phyloP scores from a whole-genome alignment of 2,329 filamentous ascomycete genomes.

The Dactylonectria macrodidyma region DNA sequence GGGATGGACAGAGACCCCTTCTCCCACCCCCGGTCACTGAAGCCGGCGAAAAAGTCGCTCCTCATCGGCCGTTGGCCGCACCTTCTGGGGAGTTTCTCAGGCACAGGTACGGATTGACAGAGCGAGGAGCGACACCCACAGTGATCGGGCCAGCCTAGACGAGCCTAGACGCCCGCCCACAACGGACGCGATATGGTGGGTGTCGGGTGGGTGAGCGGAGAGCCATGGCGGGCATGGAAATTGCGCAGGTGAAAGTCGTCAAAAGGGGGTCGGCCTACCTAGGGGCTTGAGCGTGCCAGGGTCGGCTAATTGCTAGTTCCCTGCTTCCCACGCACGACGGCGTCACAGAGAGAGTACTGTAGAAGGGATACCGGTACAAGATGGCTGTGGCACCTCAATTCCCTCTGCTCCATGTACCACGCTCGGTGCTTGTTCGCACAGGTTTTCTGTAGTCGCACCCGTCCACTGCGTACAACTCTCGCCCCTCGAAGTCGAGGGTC shows the following conservation, averaged over 20 bases:
- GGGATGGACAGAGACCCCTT: conserved; percentile 32
- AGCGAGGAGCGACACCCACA: conserved; percentile 10
- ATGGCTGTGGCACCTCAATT: neutral
- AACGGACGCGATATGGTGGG: conserved; percentile 33
- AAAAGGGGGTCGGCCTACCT: conserved; percentile 32
- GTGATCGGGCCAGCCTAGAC: conserved; percentile 9
- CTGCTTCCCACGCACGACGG: conserved; percentile 16
- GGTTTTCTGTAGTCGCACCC: neutral
- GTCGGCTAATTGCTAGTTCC: conserved; percentile 44
- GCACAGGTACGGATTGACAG: conserved; percentile 28
- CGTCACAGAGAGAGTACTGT: conserved; percentile 38
- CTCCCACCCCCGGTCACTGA: conserved; percentile 29
- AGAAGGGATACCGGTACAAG: conserved; percentile 8
- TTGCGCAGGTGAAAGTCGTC: conserved; percentile 36
- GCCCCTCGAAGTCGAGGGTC: conserved; percentile 29
- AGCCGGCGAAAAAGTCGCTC: conserved; percentile 22
- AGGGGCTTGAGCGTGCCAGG: conserved; percentile 36
- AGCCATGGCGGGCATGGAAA: conserved; percentile 41
- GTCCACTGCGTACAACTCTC: neutral
- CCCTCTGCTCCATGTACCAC: neutral
- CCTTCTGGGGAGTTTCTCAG: conserved; percentile 31
- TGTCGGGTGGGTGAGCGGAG: conserved; percentile 21
- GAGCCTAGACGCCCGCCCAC: conserved; percentile 28
- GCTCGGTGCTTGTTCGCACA: neutral
- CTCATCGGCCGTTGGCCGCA: conserved; percentile 28